Evolutionary conservation across 2,329 filamentous ascomycete genomes (phyloP).

Genomic region (Juglanconis juglandina): DNA sequence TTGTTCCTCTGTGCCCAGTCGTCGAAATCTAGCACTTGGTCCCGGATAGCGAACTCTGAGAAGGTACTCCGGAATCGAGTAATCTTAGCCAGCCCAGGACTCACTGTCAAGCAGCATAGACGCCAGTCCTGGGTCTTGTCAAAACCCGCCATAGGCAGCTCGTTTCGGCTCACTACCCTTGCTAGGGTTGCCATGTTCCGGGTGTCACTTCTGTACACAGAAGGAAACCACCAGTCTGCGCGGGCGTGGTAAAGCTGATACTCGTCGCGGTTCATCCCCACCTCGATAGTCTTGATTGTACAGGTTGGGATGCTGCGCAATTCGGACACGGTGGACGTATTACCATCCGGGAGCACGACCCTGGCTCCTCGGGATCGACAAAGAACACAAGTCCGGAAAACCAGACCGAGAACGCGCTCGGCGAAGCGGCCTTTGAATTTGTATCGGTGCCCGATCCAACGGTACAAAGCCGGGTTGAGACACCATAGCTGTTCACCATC

Average conservation of each 20-base stretch:
- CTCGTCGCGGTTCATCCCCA: neutral
- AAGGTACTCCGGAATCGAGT: neutral
- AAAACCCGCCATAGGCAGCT: neutral
- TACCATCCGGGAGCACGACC: neutral
- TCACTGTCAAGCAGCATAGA: neutral
- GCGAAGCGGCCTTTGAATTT: neutral
- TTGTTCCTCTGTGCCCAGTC: neutral
- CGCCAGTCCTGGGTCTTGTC: neutral
- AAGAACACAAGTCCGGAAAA: conserved; percentile 1
- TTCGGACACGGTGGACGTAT: neutral
- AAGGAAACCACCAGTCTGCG: neutral
- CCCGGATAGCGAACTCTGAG: neutral
- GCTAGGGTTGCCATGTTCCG: neutral
- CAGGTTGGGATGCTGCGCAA: neutral
- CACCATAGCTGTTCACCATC: conserved; percentile 6
- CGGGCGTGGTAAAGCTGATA: neutral
- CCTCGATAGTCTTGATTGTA: neutral
- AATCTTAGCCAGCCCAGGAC: neutral
- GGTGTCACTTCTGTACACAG: neutral
- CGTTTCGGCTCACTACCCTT: neutral
- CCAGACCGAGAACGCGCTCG: neutral
- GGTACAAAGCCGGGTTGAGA: conserved; percentile 1
- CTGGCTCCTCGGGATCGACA: neutral
- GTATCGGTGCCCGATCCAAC: neutral
- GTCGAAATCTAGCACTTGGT: neutral